Evolutionary conservation across 768 basidiomycete genomes (phyloP).

Genomic region (Tricholoma furcatifolium): DNA sequence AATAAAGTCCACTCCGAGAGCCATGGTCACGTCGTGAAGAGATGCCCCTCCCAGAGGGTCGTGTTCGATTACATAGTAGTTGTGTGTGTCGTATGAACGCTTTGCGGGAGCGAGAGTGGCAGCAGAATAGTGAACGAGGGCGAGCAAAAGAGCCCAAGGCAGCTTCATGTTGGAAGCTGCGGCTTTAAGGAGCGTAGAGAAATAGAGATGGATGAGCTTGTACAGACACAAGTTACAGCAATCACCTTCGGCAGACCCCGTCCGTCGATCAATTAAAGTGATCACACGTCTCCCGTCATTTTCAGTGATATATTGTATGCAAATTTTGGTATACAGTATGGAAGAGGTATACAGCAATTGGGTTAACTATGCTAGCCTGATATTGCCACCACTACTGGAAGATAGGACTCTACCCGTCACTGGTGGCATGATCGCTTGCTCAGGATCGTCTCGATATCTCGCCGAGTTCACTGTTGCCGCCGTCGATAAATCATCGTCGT

Average conservation of each 20-base stretch:
- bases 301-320: not conserved
- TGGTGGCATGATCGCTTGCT: slow-evolving; percentile 11
- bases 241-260: slow-evolving; percentile 7
- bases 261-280: not conserved
- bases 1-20: slow-evolving; percentile 79
- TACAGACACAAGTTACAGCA: not conserved
- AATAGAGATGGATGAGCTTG: not conserved
- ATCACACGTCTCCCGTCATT: not conserved
- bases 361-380: slow-evolving; percentile 1
- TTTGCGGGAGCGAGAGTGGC: slow-evolving; percentile 40
- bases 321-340: not conserved
- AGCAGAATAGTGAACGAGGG: slow-evolving; percentile 28
- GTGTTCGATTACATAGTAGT: slow-evolving; percentile 84
- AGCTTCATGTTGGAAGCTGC: slow-evolving; percentile 26
- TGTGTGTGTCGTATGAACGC: slow-evolving; percentile 58
- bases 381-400: not conserved
- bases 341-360: not conserved
- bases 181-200: slow-evolving; percentile 9
- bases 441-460: slow-evolving; percentile 56
- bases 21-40: slow-evolving; percentile 67
- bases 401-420: slow-evolving; percentile 4
- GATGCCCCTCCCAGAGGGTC: slow-evolving; percentile 43
- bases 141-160: slow-evolving; percentile 27
- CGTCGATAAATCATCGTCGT: slow-evolving; percentile 63
- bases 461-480: slow-evolving; percentile 29